Base-by-base conservation (phyloP, 257 asterid species). In the Ophiorrhiza pumila region DNA sequence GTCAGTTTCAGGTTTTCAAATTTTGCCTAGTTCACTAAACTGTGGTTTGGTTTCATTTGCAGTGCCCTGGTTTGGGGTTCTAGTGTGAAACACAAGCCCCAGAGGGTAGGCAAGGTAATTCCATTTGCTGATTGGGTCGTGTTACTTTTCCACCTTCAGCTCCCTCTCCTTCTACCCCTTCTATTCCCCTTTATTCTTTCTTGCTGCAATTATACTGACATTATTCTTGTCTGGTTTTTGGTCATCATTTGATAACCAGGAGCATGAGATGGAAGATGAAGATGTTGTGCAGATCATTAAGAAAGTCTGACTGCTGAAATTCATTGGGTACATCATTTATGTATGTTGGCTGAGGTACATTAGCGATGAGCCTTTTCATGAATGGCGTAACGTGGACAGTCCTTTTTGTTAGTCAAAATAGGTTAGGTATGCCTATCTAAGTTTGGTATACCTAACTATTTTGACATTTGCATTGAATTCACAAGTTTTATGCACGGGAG, bases 41-140 rank as follows among this genome's bases (percentile, higher is more conserved):
- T 45, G 35, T 78, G 72, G 52, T 69, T 76, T 68, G 65, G 53
- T 74, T 64, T 13, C 23, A 63, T 55, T 43, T 79, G 82, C 79
- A 95, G 99, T 72, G 98, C 97, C 41, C 71, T 95, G 79, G 99
- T 95, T 59, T 95, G 99, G 99, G 99, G 99, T 68, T 95, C 99
- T 69, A 95, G 99, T 68, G 98, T 73, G 53, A 95, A 95, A 72
- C 99, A 95, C 96, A 95, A 90, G 80, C 99, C 99, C 49, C 99
- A 95, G 88, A 87, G 98, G 76, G 99, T 95, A 31, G 99, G 99
- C 78, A 95, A 73, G 98, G 99, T 94, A 81, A 73, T 57, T 71
- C 39, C 60, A 7, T n/a, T 68, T 18, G 22, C 49, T 55, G 29
- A 20, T 1, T 57, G 25, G 18, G 34, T 29, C 20, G 45, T 47